A percentile compares a stretch with the other conserved stretches of the same genome.
Conservation (phyloP, 2,329 filamentous ascomycete genomes). For the Magnaporthales sp. region DNA sequence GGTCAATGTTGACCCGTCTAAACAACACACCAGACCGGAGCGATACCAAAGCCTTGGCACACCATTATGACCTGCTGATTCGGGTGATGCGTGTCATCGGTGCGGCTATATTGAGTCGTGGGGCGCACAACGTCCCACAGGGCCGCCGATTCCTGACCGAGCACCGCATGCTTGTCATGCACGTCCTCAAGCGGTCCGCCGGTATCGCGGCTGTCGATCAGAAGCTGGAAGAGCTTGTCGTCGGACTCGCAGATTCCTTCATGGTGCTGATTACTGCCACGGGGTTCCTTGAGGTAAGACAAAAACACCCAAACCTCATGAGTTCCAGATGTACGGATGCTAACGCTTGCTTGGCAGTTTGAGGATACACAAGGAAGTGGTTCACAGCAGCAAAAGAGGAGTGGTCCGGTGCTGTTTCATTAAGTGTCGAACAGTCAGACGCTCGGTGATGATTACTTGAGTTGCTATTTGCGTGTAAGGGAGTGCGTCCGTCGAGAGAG, state of each 20-base stretch:
- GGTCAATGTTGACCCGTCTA: not conserved
- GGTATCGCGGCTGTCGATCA: slow-evolving; percentile 46
- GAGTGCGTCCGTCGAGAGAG: not conserved
- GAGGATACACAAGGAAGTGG: not conserved
- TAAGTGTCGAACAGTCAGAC: not conserved
- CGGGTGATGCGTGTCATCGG: slow-evolving; percentile 75
- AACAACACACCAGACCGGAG: slow-evolving; percentile 41
- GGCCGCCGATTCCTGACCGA: slow-evolving; percentile 73
- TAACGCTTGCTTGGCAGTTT: not conserved
- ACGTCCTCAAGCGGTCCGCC: slow-evolving; percentile 82
- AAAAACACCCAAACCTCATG: not conserved
- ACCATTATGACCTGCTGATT: slow-evolving; percentile 78
- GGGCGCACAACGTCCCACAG: slow-evolving; percentile 73
- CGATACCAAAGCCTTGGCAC: slow-evolving; percentile 61
- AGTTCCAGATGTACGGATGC: not conserved
- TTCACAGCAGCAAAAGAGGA: not conserved
- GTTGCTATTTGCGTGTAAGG: not conserved
- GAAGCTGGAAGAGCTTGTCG: slow-evolving; percentile 51
- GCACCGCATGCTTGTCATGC: slow-evolving; percentile 75
- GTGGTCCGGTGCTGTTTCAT: not conserved
- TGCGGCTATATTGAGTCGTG: slow-evolving; percentile 71
- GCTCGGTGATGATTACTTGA: not conserved
- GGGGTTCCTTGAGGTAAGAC: slow-evolving; percentile 73
- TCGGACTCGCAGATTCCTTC: slow-evolving; percentile 76
- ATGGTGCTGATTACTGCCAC: slow-evolving; percentile 76